Evolutionary conservation across 805 yeast genomes (phyloP).

Genomic region (Schizosaccharomyces cryophilus): DNA sequence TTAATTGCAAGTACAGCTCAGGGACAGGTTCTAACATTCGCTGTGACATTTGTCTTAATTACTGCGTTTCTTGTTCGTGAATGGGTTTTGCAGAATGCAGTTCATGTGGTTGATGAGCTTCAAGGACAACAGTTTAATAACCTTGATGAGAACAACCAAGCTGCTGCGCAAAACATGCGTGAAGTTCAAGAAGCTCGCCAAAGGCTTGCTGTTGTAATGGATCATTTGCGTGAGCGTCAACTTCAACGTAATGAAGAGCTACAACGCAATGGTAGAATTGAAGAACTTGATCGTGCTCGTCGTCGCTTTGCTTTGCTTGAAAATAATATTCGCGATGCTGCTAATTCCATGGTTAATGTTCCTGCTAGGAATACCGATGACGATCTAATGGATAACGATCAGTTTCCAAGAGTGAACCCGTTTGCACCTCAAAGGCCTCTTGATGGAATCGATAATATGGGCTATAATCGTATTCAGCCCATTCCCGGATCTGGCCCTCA

Average conservation of each 20-base stretch:
- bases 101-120: background rate
- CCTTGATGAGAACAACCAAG: constrained; percentile 6
- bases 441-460: too few relatives aligned
- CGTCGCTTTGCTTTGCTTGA: background rate
- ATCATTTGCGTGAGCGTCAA: background rate
- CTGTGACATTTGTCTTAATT: constrained; percentile 15
- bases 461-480: too few relatives aligned
- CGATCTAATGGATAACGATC: too few relatives aligned
- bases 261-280: background rate
- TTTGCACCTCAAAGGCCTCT: too few relatives aligned
- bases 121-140: constrained; percentile 4
- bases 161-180: constrained; percentile 9
- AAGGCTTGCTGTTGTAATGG: background rate
- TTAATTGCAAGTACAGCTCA: constrained; percentile 5
- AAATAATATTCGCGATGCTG: background rate
- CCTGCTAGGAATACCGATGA: too few relatives aligned
- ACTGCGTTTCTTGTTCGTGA: constrained; percentile 18
- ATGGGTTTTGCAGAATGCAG: constrained; percentile 14
- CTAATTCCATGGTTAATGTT: too few relatives aligned
- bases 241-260: background rate
- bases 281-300: background rate
- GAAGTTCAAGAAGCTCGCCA: constrained; percentile 3
- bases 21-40: constrained; percentile 12
- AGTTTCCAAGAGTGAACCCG: too few relatives aligned
- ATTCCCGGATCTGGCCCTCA: too few relatives aligned